Conservation (phyloP, 495 filamentous ascomycete species). For the Pseudotulostoma volvatum region DNA sequence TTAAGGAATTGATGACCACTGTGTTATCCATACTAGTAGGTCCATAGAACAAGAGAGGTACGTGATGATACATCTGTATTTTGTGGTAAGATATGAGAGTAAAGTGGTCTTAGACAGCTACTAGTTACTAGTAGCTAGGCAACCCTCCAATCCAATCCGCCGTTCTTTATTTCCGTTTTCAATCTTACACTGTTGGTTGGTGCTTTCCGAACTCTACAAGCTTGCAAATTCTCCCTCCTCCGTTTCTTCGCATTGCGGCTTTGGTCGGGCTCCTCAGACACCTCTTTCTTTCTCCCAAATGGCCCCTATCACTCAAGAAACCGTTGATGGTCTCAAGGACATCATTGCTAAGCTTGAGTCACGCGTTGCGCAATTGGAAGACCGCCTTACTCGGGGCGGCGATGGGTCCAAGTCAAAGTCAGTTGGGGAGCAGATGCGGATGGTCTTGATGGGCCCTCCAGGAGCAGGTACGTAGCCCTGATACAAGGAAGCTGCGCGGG, state of each 20-base stretch:
- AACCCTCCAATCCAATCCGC: no score
- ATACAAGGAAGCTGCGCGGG: neutral
- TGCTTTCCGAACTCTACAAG: no score
- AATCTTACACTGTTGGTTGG: no score
- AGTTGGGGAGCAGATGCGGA: constrained; percentile 50
- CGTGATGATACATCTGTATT: no score
- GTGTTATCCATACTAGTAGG: no score
- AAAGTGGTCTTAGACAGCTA: no score
- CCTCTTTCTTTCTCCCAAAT: constrained; percentile 33
- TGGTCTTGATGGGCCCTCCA: constrained; percentile 95
- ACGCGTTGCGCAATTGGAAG: constrained; percentile 65
- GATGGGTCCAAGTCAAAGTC: constrained; percentile 32
- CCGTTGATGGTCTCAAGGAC: constrained; percentile 54
- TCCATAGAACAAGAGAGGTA: no score
- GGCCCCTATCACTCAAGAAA: constrained; percentile 71
- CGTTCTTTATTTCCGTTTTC: no score
- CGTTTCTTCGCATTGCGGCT: constrained; percentile 12
- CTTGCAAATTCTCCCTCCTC: constrained; percentile 9
- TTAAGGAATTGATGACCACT: no score
- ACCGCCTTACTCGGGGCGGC: constrained; percentile 36
- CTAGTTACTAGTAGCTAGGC: no score
- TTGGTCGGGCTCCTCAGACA: constrained; percentile 16
- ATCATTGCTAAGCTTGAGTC: constrained; percentile 69
- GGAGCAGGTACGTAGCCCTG: constrained; percentile 57
- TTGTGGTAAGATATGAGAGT: no score